A percentile compares a stretch with the other conserved stretches of the same genome.
phyloP scores from a whole-genome alignment of 176 grass and related monocot genomes.

The Eleusine coracana region DNA sequence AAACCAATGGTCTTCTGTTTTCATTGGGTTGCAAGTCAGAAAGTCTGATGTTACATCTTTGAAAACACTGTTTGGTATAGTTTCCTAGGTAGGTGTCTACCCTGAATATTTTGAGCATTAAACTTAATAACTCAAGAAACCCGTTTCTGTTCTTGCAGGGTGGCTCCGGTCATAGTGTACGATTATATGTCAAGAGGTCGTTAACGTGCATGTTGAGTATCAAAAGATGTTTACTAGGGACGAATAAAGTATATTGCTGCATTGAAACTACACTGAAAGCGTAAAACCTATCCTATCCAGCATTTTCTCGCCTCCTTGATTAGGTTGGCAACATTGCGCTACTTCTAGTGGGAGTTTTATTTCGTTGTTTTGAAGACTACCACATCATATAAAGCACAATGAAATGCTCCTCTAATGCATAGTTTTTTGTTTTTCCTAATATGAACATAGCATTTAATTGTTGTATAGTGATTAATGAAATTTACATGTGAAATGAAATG shows the following conservation, averaged over 20 bases:
- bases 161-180: conserved; percentile 46
- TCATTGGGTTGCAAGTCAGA: not conserved
- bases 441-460: no score
- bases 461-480: no score
- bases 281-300: not conserved
- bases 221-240: conserved; percentile 33
- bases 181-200: conserved; percentile 36
- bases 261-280: conserved; percentile 2
- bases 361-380: no score
- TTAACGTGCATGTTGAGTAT: conserved; percentile 31
- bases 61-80: not conserved
- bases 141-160: conserved; percentile 48
- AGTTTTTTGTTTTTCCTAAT: no score
- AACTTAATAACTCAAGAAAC: conserved; percentile 19
- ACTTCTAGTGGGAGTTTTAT: no score
- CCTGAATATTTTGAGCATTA: conserved; percentile 15
- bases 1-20: not conserved
- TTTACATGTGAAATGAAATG: no score
- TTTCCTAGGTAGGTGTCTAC: not conserved
- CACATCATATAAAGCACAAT: no score
- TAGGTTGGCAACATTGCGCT: not conserved
- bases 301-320: not conserved
- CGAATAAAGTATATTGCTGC: conserved; percentile 22
- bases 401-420: no score
- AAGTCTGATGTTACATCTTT: not conserved